These are phyloP conservation scores for Chytriomyces confervae DNA, from an alignment of 192 early-diverging fungal species.

Conservation along the genomic window DNA sequence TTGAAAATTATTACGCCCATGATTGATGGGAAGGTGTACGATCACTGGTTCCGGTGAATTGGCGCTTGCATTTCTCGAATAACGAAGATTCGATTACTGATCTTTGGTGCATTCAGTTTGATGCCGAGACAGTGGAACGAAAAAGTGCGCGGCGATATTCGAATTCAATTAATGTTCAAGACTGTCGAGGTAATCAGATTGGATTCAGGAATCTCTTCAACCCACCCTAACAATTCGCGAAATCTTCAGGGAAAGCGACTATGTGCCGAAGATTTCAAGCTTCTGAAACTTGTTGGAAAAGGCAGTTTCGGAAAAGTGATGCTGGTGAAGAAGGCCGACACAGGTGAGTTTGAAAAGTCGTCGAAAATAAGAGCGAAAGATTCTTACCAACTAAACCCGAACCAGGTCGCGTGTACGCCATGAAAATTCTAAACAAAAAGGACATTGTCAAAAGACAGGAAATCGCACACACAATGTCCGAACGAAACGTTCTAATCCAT, in stretches of 20 bases:
- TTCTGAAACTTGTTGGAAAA: constrained; percentile 95
- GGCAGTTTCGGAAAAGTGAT: constrained; percentile 94
- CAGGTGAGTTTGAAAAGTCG: constrained; percentile 8
- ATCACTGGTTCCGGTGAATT: constrained; percentile 40
- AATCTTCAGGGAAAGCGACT: neutral
- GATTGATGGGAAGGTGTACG: constrained; percentile 37
- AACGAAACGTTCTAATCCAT: constrained; percentile 88
- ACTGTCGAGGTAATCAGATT: neutral
- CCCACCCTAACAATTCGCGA: neutral
- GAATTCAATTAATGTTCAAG: constrained; percentile 32
- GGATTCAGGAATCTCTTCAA: no score
- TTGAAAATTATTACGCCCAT: constrained; percentile 26
- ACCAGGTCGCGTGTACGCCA: constrained; percentile 88
- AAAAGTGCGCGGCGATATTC: constrained; percentile 24
- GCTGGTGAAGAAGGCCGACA: constrained; percentile 21
- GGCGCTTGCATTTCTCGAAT: neutral
- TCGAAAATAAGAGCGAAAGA: no score
- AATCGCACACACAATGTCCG: constrained; percentile 92
- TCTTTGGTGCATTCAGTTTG: no score
- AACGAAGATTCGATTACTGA: no score
- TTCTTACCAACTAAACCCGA: neutral
- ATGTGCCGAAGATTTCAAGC: constrained; percentile 80
- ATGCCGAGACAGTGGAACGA: constrained; percentile 33
- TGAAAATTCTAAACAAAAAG: constrained; percentile 94
- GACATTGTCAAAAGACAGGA: constrained; percentile 93